phyloP scores from a whole-genome alignment of 768 basidiomycete genomes.

The Suillus americanus region DNA sequence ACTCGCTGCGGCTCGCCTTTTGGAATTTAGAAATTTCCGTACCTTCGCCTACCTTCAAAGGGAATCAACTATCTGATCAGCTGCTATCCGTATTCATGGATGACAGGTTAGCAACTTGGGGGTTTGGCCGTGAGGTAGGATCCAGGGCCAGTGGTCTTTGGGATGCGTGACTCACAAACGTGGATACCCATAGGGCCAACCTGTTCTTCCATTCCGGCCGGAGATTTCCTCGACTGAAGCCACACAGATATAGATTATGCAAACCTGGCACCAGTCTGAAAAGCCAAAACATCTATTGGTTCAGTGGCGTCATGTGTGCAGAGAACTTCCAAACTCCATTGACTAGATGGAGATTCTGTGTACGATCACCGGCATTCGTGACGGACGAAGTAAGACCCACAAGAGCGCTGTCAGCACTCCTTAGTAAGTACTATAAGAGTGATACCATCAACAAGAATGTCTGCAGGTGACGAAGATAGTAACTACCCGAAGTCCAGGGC shows the following conservation, averaged over 20 bases:
- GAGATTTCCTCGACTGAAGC: neutral
- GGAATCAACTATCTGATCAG: neutral
- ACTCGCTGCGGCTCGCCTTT: neutral
- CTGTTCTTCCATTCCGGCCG: neutral
- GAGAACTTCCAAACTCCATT: constrained; percentile 49
- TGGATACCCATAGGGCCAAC: neutral
- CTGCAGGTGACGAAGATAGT: neutral
- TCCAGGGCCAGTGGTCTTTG: neutral
- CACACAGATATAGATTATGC: constrained; percentile 9
- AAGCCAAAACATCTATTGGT: constrained; percentile 70
- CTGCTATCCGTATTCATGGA: neutral
- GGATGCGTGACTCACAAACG: neutral
- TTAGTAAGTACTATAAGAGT: constrained; percentile 54
- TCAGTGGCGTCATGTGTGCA: constrained; percentile 61
- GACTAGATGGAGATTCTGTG: constrained; percentile 46
- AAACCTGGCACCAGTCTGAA: constrained; percentile 71
- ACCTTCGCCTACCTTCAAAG: neutral
- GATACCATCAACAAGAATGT: neutral
- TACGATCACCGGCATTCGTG: constrained; percentile 37
- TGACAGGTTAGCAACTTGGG: neutral
- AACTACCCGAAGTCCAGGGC: constrained; percentile 27
- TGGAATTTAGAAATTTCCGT: neutral
- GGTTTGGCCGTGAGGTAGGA: neutral
- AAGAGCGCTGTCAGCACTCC: constrained; percentile 43
- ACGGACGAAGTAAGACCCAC: constrained; percentile 17